Conservation (phyloP, 768 basidiomycete species). For the Calocybe gangraenosa region DNA sequence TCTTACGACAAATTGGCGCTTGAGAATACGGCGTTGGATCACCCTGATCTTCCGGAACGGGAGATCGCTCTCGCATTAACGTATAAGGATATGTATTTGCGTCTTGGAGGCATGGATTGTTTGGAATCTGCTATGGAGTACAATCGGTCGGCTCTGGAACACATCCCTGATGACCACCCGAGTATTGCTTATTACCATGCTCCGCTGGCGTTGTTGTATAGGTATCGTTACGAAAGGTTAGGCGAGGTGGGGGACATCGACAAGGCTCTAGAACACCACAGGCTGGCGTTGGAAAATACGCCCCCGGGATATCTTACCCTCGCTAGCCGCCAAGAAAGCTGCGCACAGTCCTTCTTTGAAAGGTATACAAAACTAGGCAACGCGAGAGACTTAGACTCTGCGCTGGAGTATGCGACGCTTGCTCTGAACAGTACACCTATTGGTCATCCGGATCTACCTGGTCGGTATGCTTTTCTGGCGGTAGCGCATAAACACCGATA, state of each 20-base stretch:
- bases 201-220: neutral
- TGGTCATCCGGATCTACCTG: neutral
- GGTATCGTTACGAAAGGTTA: neutral
- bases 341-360: neutral
- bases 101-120: neutral
- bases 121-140: conserved; percentile 3
- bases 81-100: neutral
- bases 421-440: neutral
- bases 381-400: conserved; percentile 1
- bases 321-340: neutral
- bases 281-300: neutral
- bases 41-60: neutral
- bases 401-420: neutral
- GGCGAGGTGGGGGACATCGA: conserved; percentile 1
- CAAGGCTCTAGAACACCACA: conserved; percentile 1
- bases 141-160: neutral
- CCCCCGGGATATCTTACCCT: neutral
- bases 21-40: neutral
- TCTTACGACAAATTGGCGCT: conserved; percentile 1
- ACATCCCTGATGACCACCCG: neutral
- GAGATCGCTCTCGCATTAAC: neutral
- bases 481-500: neutral
- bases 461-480: neutral
- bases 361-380: neutral
- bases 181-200: neutral